Evolutionary conservation across 208 protist species (phyloP), one percentile per base, ranked within the genome.

Genomic region (Balamuthia mandrillaris): DNA sequence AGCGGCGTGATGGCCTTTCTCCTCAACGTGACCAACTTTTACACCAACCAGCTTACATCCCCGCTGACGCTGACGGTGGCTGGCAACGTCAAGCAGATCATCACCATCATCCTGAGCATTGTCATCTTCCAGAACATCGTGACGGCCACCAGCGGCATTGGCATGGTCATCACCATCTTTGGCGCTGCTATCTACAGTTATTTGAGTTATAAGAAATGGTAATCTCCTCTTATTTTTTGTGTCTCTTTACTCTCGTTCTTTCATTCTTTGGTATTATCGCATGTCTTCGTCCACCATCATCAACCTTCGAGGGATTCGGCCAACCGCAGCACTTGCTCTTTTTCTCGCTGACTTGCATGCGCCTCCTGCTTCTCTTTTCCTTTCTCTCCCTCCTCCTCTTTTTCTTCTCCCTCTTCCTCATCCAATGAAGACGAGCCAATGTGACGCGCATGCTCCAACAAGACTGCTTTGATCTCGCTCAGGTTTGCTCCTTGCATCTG

Each of bases 61-160:
- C 65, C 85, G 35, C 63, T 88, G 12, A 75, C 85, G 6, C 35
- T 88, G 29, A 88, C 82, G 21, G 81, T 88, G 29, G 77, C n/a
- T 51, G 85, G 85, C 27, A 88, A 88, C 61, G 85, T 88, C 5
- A 88, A 88, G 70, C 85, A 88, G 27, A 61, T 88, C 39, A n/a
- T 56, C 16, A 88, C 85, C 24, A 88, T 88, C 31, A 18, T 68
- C 42, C 49, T 88, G 7, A 88, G 83, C 12, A 54, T 88, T 24
- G 45, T 42, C 9, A 5, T 88, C 24, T 88, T 88, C 52, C 5
- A 77, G 14, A 88, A 63, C 33, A 21, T 6, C 1, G 21, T 88
- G 16, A 31, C 85, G 14, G 3, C 41, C 33, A n/a, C 66, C 31
- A 87, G 82, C 68, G 85, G 29, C 39, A 9, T 88, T 18, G 85